Percentiles rank a stretch among this genome's conserved stretches.
Conservation (phyloP, 805 yeast genomes). For the Teunomyces gatunensis region DNA sequence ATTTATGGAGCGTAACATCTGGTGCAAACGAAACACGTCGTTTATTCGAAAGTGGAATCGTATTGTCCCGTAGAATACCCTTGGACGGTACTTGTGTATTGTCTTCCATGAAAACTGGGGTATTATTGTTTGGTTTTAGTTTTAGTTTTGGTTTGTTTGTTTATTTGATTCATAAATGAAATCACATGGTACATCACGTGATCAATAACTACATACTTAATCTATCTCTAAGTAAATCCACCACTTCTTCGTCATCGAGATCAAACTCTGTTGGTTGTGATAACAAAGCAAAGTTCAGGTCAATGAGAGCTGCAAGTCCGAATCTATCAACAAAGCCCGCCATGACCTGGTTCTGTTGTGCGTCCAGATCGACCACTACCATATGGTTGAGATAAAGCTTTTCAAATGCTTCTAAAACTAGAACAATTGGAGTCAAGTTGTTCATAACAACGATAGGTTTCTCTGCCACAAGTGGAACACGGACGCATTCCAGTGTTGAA, state of each 20-base stretch:
- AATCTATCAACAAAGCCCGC: slow-evolving; percentile 41
- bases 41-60: slow-evolving; percentile 20
- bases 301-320: slow-evolving; percentile 28
- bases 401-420: slow-evolving; percentile 37
- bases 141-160: not conserved
- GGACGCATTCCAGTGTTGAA: slow-evolving; percentile 9
- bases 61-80: slow-evolving; percentile 23
- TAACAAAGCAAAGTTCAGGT: slow-evolving; percentile 23
- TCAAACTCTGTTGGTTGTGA: slow-evolving; percentile 21
- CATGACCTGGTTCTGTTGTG: slow-evolving; percentile 15
- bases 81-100: slow-evolving; percentile 11
- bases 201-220: slow-evolving; percentile 30
- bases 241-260: slow-evolving; percentile 14
- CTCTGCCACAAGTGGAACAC: slow-evolving; percentile 18
- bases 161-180: slow-evolving; percentile 1
- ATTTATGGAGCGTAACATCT: slow-evolving; percentile 64
- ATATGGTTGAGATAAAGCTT: slow-evolving; percentile 36
- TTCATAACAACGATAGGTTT: slow-evolving; percentile 25
- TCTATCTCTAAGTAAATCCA: slow-evolving; percentile 15
- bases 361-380: slow-evolving; percentile 21
- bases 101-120: not conserved
- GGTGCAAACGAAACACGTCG: slow-evolving; percentile 78
- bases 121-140: not conserved
- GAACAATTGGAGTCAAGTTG: slow-evolving; percentile 28
- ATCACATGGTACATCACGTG: slow-evolving; percentile 11